A percentile compares a stretch with the other conserved stretches of the same genome.
These are phyloP conservation scores for Cladosporium sp. DNA, from an alignment of 2,329 filamentous ascomycete species.

Conservation along the genomic window DNA sequence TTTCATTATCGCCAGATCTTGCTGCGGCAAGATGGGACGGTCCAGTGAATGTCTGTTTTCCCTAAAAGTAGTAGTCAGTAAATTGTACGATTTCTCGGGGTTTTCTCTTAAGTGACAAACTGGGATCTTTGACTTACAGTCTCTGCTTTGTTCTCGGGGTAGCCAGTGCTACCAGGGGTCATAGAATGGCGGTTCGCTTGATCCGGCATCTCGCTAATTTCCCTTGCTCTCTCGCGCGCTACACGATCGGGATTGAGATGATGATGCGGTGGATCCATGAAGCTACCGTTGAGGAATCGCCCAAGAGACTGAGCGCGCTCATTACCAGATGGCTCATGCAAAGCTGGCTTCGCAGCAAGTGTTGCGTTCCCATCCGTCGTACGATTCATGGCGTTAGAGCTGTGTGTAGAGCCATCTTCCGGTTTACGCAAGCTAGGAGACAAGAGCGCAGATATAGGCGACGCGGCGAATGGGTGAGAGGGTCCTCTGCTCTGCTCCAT, in stretches of 20 bases:
- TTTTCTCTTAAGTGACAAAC: neutral
- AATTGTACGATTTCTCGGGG: neutral
- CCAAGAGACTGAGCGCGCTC: neutral
- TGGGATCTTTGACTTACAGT: neutral
- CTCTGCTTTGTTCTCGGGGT: neutral
- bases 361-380: neutral
- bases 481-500: slow-evolving; percentile 7
- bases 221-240: neutral
- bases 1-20: neutral
- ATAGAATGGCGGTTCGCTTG: neutral
- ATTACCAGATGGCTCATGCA: neutral
- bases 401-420: neutral
- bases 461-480: neutral
- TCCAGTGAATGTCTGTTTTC: neutral
- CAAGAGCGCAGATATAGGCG: neutral
- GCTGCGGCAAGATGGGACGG: neutral
- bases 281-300: neutral
- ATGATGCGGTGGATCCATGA: neutral
- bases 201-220: neutral
- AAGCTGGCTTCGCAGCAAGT: slow-evolving; percentile 3
- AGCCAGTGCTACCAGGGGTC: neutral
- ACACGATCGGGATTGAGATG: neutral
- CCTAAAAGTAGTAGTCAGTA: neutral
- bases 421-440: neutral
- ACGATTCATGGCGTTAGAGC: neutral